phyloP scores from a whole-genome alignment of 176 grass and related monocot genomes.

The Chloris gayana region DNA sequence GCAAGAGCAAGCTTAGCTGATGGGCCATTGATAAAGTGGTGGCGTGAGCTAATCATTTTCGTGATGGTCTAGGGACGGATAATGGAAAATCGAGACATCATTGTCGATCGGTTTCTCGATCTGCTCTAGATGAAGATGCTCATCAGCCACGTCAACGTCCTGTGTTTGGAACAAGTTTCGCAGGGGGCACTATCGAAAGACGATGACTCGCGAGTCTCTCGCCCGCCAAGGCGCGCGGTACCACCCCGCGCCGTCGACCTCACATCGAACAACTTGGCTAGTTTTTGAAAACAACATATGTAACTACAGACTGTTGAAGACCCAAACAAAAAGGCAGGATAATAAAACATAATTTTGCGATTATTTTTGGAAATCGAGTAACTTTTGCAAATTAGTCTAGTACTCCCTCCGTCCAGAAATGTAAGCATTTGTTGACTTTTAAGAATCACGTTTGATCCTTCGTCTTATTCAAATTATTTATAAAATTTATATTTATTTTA shows the following conservation, averaged over 20 bases:
- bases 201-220: not conserved
- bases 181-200: not conserved
- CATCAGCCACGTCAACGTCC: not conserved
- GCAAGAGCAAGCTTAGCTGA: no score
- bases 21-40: not conserved
- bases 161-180: not conserved
- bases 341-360: no score
- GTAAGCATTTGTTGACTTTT: no score
- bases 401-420: no score
- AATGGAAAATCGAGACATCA: not conserved
- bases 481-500: no score
- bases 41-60: not conserved
- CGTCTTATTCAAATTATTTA: no score
- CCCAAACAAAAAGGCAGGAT: no score
- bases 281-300: not conserved
- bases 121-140: conserved; percentile 17
- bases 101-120: not conserved
- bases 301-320: not conserved
- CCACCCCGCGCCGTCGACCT: not conserved
- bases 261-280: not conserved
- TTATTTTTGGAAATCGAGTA: no score
- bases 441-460: no score
- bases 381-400: no score
- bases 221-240: not conserved
- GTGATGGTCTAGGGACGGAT: not conserved